Conservation (phyloP, 345 rosid species). For the Citrus mangshanensis region DNA sequence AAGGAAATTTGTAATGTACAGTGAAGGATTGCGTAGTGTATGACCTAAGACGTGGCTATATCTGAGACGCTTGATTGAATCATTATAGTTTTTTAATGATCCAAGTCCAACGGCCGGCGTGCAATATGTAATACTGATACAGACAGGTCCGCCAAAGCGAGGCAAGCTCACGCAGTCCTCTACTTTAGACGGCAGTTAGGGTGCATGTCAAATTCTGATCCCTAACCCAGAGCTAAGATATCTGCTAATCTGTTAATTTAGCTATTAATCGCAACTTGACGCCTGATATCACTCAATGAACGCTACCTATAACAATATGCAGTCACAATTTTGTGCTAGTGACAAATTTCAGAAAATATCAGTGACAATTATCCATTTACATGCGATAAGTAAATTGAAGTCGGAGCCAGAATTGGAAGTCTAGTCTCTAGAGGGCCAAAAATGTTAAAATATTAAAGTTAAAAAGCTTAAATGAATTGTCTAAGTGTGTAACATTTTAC, state of each 20-base stretch:
- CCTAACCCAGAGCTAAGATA: background rate
- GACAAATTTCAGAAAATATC: no score
- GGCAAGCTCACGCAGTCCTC: conserved; percentile 6
- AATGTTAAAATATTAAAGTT: no score
- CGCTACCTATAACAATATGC: no score
- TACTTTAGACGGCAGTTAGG: conserved; percentile 24
- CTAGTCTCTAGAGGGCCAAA: no score
- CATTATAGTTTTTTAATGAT: background rate
- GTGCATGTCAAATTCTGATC: background rate
- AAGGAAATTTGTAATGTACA: no score
- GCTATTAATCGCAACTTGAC: background rate
- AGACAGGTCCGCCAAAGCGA: conserved; percentile 24
- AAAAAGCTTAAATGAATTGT: no score
- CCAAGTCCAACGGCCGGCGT: conserved; percentile 32
- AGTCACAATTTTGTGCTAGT: no score
- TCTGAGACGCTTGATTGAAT: background rate
- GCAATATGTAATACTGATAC: conserved; percentile 16
- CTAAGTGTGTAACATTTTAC: no score
- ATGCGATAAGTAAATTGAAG: no score
- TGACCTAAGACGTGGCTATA: conserved; percentile 22
- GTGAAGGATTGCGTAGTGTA: background rate
- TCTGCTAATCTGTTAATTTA: background rate
- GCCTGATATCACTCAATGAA: no score
- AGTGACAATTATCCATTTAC: no score
- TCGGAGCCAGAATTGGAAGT: no score